Conservation (phyloP, 352 stramenopile genomes). For the Poterioochromonas sp. region DNA sequence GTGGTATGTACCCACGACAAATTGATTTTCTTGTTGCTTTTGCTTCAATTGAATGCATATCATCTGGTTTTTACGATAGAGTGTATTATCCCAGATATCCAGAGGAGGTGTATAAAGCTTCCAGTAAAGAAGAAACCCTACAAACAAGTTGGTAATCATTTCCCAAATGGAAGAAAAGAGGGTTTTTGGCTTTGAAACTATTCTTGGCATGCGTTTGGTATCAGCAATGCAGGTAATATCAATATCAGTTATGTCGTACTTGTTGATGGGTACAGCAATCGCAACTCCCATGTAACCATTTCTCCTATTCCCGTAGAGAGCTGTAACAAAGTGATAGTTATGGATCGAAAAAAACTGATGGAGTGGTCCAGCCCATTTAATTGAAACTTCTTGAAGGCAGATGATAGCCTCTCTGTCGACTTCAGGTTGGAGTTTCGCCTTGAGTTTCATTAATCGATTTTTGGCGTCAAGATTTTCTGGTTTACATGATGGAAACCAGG, state of each 20-base stretch:
- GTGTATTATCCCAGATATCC: constrained; percentile 53
- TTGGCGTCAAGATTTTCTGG: constrained; percentile 50
- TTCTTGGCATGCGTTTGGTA: constrained; percentile 43
- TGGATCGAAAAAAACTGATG: constrained; percentile 53
- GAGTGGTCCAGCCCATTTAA: constrained; percentile 52
- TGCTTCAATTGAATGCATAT: constrained; percentile 50
- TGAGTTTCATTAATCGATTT: constrained; percentile 51
- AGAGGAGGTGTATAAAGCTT: neutral
- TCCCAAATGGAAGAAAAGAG: neutral
- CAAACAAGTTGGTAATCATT: neutral
- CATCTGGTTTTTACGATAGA: constrained; percentile 57
- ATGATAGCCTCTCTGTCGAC: constrained; percentile 49
- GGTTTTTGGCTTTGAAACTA: constrained; percentile 22
- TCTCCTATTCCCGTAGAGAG: constrained; percentile 60
- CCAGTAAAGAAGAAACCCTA: neutral
- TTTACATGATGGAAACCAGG: constrained; percentile 53
- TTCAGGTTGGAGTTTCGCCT: constrained; percentile 56
- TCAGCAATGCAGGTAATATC: constrained; percentile 47
- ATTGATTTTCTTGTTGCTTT: constrained; percentile 36
- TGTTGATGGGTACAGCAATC: constrained; percentile 51
- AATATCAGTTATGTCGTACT: constrained; percentile 53
- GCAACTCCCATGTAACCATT: constrained; percentile 74
- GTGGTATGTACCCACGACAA: constrained; percentile 68
- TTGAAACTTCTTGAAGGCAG: constrained; percentile 68
- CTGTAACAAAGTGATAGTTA: constrained; percentile 37